phyloP scores from a whole-genome alignment of 75 land plant genomes.

The Cupressus sempervirens region DNA sequence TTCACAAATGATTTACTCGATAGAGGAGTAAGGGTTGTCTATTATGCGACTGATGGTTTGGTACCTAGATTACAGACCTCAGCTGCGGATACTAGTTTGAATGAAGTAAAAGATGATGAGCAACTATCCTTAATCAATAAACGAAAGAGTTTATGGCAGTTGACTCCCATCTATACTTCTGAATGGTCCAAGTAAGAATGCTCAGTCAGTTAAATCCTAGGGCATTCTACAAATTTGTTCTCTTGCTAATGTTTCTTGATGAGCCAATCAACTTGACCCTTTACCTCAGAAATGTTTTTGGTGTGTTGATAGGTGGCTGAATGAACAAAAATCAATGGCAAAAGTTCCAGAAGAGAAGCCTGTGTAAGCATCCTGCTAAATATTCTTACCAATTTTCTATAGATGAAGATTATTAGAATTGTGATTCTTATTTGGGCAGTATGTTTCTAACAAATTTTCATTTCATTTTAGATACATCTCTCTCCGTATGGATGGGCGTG shows the following conservation, averaged over 20 bases:
- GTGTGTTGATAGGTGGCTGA: constrained; percentile 73
- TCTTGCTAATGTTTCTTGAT: constrained; percentile 5
- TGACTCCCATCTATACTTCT: constrained; percentile 55
- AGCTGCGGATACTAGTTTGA: constrained; percentile 12
- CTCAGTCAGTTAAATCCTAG: background rate
- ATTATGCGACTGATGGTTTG: constrained; percentile 75
- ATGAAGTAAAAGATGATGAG: constrained; percentile 41
- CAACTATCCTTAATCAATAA: constrained; percentile 18
- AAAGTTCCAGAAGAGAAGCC: constrained; percentile 75
- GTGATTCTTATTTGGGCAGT: background rate
- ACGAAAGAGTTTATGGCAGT: constrained; percentile 75
- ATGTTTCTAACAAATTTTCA: background rate
- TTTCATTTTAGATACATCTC: constrained; percentile 63
- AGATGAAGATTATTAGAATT: background rate
- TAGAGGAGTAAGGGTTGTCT: constrained; percentile 78
- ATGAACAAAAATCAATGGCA: constrained; percentile 87
- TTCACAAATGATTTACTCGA: constrained; percentile 66
- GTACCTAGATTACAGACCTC: constrained; percentile 13
- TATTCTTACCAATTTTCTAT: background rate
- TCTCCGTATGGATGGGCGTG: constrained; percentile 93
- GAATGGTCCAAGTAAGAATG: constrained; percentile 83
- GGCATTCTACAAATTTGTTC: background rate
- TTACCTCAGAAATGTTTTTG: background rate
- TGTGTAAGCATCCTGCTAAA: constrained; percentile 55
- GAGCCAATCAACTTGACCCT: constrained; percentile 13